These are phyloP conservation scores for Sporothrix brunneoviolacea DNA, from an alignment of 2,329 filamentous ascomycete species.

Conservation along the genomic window DNA sequence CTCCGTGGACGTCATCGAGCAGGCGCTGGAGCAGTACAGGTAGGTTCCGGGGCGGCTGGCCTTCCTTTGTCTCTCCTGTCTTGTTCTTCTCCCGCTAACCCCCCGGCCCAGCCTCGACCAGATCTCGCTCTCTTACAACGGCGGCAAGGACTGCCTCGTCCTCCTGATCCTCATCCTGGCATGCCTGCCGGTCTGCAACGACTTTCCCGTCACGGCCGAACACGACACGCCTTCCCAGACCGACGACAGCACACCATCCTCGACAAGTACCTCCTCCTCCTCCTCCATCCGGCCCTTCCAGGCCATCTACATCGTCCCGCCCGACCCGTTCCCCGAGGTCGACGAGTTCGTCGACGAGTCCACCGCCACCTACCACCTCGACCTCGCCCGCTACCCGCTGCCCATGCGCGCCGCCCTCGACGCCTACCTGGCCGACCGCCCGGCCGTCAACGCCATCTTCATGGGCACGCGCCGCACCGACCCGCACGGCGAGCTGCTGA, in stretches of 20 bases:
- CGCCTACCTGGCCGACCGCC: slow-evolving; percentile 62
- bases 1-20: slow-evolving; percentile 65
- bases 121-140: slow-evolving; percentile 90
- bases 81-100: background rate
- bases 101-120: slow-evolving; percentile 55
- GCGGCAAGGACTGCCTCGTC: slow-evolving; percentile 95
- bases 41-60: slow-evolving; percentile 42
- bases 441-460: slow-evolving; percentile 68
- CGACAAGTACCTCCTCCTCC: too few relatives aligned
- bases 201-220: too few relatives aligned
- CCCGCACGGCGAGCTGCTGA: slow-evolving; percentile 74
- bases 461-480: slow-evolving; percentile 87
- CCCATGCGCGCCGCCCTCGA: slow-evolving; percentile 78
- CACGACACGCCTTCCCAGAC: too few relatives aligned
- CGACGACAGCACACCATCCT: too few relatives aligned
- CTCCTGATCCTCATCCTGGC: slow-evolving; percentile 81
- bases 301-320: slow-evolving; percentile 82
- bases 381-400: slow-evolving; percentile 65
- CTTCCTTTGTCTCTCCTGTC: background rate
- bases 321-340: slow-evolving; percentile 78
- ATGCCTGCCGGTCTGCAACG: slow-evolving; percentile 35
- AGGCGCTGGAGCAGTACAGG: slow-evolving; percentile 70
- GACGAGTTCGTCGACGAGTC: slow-evolving; percentile 73
- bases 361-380: slow-evolving; percentile 63
- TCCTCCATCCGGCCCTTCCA: slow-evolving; percentile 49